Conservation (phyloP, 1,284 basidiomycete genomes). For the Trametes sp. region DNA sequence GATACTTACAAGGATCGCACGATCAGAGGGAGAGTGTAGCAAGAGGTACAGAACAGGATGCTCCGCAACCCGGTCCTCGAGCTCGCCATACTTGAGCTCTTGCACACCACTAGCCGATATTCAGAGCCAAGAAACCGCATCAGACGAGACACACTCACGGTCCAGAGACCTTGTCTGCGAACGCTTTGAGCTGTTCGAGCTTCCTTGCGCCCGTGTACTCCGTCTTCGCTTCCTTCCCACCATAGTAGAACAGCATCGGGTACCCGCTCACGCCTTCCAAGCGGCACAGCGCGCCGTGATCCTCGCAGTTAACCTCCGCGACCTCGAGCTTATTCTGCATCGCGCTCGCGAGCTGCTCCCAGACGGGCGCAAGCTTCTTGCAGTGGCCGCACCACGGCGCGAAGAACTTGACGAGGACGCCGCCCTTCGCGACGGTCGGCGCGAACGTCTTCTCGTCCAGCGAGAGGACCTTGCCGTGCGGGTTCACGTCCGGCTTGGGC, state of each 20-base stretch:
- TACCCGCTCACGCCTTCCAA: constrained; percentile 75
- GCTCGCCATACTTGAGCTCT: constrained; percentile 57
- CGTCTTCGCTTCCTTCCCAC: constrained; percentile 52
- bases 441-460: constrained; percentile 64
- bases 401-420: constrained; percentile 89
- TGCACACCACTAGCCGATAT: constrained; percentile 47
- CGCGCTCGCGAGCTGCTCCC: constrained; percentile 73
- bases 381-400: constrained; percentile 96
- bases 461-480: constrained; percentile 65
- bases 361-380: constrained; percentile 86
- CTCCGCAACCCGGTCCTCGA: constrained; percentile 59
- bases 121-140: constrained; percentile 13
- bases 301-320: constrained; percentile 89
- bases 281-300: constrained; percentile 69
- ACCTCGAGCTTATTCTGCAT: constrained; percentile 78
- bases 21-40: constrained; percentile 61
- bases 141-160: constrained; percentile 31
- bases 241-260: constrained; percentile 80
- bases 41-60: constrained; percentile 80
- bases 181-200: constrained; percentile 72
- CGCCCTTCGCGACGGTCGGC: constrained; percentile 59
- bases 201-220: constrained; percentile 79
- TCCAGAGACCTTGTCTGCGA: constrained; percentile 66
- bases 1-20: constrained; percentile 51
- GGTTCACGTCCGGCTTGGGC: constrained; percentile 52